phyloP scores from a whole-genome alignment of 345 rosid genomes.

The Brassica carinata region DNA sequence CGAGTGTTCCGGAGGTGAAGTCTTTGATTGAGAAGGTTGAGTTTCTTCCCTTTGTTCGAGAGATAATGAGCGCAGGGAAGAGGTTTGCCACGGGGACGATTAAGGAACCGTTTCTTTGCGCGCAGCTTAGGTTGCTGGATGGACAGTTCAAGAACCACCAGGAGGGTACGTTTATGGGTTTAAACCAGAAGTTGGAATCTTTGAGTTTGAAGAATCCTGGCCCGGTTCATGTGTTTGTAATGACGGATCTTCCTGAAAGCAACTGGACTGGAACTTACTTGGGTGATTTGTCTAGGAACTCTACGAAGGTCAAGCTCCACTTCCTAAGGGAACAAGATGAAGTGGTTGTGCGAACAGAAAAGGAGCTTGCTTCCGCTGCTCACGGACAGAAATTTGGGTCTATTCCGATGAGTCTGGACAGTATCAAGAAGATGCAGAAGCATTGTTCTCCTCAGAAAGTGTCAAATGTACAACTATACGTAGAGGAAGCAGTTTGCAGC shows the following conservation, averaged over 20 bases:
- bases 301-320: slow-evolving; percentile 54
- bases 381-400: slow-evolving; percentile 57
- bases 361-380: slow-evolving; percentile 49
- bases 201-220: slow-evolving; percentile 41
- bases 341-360: slow-evolving; percentile 51
- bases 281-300: slow-evolving; percentile 66
- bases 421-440: slow-evolving; percentile 39
- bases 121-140: slow-evolving; percentile 87
- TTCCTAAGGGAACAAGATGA: slow-evolving; percentile 61
- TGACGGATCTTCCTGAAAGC: slow-evolving; percentile 89
- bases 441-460: slow-evolving; percentile 49
- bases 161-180: slow-evolving; percentile 63
- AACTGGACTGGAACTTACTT: slow-evolving; percentile 85
- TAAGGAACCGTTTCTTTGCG: slow-evolving; percentile 77
- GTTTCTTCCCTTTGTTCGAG: slow-evolving; percentile 78
- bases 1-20: slow-evolving; percentile 50
- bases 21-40: slow-evolving; percentile 61
- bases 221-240: slow-evolving; percentile 63
- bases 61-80: slow-evolving; percentile 64
- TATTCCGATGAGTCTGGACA: slow-evolving; percentile 36
- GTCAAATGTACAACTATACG: slow-evolving; percentile 61
- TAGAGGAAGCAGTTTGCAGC: slow-evolving; percentile 88
- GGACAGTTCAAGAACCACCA: slow-evolving; percentile 96
- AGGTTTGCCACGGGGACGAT: slow-evolving; percentile 55
- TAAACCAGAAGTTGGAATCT: slow-evolving; percentile 67